A percentile compares a stretch with the other conserved stretches of the same genome.
Conservation (phyloP, 2,329 filamentous ascomycete species). For the Phoma sp. region DNA sequence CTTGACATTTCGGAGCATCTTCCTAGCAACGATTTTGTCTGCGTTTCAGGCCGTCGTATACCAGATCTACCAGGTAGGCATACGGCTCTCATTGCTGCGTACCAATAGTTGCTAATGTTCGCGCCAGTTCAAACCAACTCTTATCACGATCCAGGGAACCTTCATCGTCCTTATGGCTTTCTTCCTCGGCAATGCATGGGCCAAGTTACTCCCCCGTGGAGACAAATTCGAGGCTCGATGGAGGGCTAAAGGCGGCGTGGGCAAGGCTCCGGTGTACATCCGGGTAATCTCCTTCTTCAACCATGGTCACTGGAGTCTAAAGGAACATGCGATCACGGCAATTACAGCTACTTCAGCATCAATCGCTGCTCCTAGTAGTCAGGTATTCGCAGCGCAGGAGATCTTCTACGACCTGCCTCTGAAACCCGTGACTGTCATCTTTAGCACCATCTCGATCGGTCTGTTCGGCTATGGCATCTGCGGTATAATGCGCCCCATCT, state of each 20-base stretch:
- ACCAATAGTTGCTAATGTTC: neutral
- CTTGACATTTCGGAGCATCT: constrained; percentile 20
- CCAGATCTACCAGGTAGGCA: constrained; percentile 22
- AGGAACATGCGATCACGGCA: constrained; percentile 23
- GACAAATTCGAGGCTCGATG: constrained; percentile 25
- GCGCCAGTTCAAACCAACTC: constrained; percentile 23
- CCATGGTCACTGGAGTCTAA: constrained; percentile 20
- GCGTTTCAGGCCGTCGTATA: constrained; percentile 25
- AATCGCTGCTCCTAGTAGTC: constrained; percentile 22
- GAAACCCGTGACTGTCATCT: constrained; percentile 22
- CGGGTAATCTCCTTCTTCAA: constrained; percentile 25
- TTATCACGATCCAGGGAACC: constrained; percentile 24
- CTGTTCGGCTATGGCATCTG: constrained; percentile 25
- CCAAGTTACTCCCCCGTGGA: constrained; percentile 20
- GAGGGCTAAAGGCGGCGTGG: constrained; percentile 21
- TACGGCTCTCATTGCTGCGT: neutral
- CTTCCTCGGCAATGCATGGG: constrained; percentile 24
- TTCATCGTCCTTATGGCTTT: constrained; percentile 26
- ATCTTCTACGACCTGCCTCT: constrained; percentile 22
- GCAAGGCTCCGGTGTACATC: constrained; percentile 18
- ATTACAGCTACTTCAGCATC: constrained; percentile 27
- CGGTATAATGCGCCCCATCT: constrained; percentile 23
- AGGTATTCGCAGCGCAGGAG: constrained; percentile 23
- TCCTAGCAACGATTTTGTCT: constrained; percentile 19
- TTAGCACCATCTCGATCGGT: constrained; percentile 25